Conservation (phyloP, 768 basidiomycete species). For the Suillus subaureus region DNA sequence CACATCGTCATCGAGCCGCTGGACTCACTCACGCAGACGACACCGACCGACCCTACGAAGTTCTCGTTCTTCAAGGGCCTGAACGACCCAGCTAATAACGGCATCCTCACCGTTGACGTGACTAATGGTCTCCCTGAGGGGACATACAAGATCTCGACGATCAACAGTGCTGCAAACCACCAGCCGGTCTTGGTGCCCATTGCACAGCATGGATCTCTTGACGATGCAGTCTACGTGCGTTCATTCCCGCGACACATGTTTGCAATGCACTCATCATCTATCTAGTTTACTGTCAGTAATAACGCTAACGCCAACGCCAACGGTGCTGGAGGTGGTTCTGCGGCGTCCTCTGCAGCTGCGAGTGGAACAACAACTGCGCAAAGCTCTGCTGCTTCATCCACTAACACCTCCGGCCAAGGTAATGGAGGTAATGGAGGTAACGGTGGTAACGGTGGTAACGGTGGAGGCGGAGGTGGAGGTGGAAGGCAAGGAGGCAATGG, state of each 20-base stretch:
- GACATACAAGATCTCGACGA: conserved; percentile 59
- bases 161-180: conserved; percentile 60
- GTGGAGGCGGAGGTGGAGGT: conserved; percentile 9
- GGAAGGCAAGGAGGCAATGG: conserved; percentile 4
- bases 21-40: conserved; percentile 43
- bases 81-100: conserved; percentile 46
- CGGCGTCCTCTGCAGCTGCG: background rate
- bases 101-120: conserved; percentile 53
- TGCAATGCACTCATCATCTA: conserved; percentile 11
- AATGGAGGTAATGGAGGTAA: conserved; percentile 1
- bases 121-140: conserved; percentile 58
- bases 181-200: conserved; percentile 58
- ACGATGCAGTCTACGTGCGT: conserved; percentile 63
- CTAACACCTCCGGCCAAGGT: background rate
- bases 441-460: background rate
- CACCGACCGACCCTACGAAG: conserved; percentile 47
- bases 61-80: conserved; percentile 61
- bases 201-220: conserved; percentile 61
- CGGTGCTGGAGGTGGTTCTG: conserved; percentile 9
- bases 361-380: background rate
- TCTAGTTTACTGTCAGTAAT: conserved; percentile 37
- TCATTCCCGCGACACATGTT: conserved; percentile 12
- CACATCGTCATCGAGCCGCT: conserved; percentile 60
- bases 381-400: conserved; percentile 6
- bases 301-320: conserved; percentile 4